phyloP scores from a whole-genome alignment of 1,284 basidiomycete species.

The Irpex sp. region DNA sequence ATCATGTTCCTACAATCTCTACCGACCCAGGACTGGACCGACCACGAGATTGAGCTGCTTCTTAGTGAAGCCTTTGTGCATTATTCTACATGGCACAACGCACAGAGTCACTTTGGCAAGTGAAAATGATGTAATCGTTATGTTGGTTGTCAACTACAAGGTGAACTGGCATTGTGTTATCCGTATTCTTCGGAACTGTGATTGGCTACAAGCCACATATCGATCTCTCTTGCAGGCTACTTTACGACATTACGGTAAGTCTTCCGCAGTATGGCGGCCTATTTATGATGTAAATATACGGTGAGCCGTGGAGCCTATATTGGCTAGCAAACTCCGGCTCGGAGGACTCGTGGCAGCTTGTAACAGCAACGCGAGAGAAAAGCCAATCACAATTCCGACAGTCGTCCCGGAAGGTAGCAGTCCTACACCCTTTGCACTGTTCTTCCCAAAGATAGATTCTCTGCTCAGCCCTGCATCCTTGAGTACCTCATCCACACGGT shows the following conservation, averaged over 20 bases:
- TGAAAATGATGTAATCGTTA: not conserved
- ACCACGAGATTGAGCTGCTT: conserved; percentile 93
- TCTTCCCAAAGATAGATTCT: not conserved
- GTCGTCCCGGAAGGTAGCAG: not conserved
- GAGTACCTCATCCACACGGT: conserved; percentile 1
- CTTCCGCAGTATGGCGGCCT: not conserved
- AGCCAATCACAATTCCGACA: conserved; percentile 6
- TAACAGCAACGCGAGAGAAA: not conserved
- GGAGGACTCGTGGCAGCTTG: not conserved
- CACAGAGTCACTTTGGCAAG: conserved; percentile 82
- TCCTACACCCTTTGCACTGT: not conserved
- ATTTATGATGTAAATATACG: not conserved
- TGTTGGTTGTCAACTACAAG: not conserved
- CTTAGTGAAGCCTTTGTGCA: conserved; percentile 96
- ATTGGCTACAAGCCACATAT: not conserved
- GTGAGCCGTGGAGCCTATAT: not conserved
- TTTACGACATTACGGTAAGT: not conserved
- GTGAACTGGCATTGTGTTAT: not conserved
- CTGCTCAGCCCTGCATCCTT: conserved; percentile 3
- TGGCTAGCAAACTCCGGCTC: not conserved
- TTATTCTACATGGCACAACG: conserved; percentile 91
- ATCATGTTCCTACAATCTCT: conserved; percentile 99
- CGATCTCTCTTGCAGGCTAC: not conserved
- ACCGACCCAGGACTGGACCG: conserved; percentile 93
- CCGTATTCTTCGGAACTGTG: not conserved